Conservation (phyloP, 139 green algal genomes). For the Tetraselmis striata region DNA sequence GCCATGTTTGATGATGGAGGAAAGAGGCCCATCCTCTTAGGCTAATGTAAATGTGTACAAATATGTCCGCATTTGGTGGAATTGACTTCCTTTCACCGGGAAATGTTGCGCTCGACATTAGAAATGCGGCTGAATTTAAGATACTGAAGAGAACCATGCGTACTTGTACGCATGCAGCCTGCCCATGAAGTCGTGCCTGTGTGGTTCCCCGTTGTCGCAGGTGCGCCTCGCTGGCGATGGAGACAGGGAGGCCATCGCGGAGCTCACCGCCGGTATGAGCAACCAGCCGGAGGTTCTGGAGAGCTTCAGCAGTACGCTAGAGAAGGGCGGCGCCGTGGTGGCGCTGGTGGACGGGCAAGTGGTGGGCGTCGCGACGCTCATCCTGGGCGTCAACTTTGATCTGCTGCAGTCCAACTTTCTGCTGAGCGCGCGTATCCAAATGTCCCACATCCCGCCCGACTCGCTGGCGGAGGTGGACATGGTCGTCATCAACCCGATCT, state of each 20-base stretch:
- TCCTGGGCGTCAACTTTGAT: slow-evolving; percentile 28
- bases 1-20: too few relatives aligned
- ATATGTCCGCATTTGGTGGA: too few relatives aligned
- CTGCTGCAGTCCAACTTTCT: slow-evolving; percentile 43
- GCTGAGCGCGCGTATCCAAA: slow-evolving; percentile 22
- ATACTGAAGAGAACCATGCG: too few relatives aligned
- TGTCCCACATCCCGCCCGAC: slow-evolving; percentile 12
- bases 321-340: background rate
- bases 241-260: slow-evolving; percentile 23
- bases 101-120: too few relatives aligned
- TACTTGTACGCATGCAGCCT: too few relatives aligned
- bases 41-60: too few relatives aligned
- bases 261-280: slow-evolving; percentile 32
- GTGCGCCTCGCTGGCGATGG: slow-evolving; percentile 11
- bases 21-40: too few relatives aligned
- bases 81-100: too few relatives aligned
- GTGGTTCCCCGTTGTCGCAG: background rate
- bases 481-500: slow-evolving; percentile 59
- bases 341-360: slow-evolving; percentile 24
- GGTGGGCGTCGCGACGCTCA: slow-evolving; percentile 41
- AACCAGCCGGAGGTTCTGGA: slow-evolving; percentile 15
- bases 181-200: too few relatives aligned
- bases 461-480: slow-evolving; percentile 45
- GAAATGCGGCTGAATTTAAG: too few relatives aligned
- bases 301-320: background rate